Base-by-base conservation (phyloP, 1,139 yeast genomes). In the Zygosaccharomyces sapae region DNA sequence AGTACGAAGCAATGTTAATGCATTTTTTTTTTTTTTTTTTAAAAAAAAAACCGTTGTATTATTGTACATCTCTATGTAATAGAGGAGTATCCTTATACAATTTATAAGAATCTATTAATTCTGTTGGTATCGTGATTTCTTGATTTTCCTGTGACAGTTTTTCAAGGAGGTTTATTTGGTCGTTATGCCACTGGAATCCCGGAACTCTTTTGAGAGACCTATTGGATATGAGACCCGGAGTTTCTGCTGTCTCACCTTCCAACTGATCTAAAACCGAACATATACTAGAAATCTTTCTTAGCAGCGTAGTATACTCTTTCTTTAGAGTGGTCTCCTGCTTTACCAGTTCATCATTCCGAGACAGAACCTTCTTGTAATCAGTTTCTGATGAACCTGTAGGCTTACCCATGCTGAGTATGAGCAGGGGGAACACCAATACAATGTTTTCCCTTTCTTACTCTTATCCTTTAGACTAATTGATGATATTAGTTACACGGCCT, bases 221-320 rank as follows among this genome's bases (percentile, higher is more conserved):
- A 10, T 53, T 53, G 1, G 64, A 55, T 25, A 59, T 51, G 20
- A 47, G 30, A 19, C 33, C 36, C 1, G 55, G 52, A 12, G 13
- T 39, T 13, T 51, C 50, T 1, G 50, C 41, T 2, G 38, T 36
- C 2, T 49, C 47, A 3, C 50, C 35, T 9, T 59, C 66, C 19
- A 60, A 38, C 20, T 55, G 51, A 36, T 53, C 55, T 29, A 65
- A 43, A 10, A 61, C 58, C 6, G 57, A 37, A n/a, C 52, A 46
- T 4, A 64, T 41, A 47, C 66, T 61, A 3, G 63, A 57, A n/a
- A 58, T 50, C 46, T 65, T 65, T 40, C 68, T 55, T 33, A 62
- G 51, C 24, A 65, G 44, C 1, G 66, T 62, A 4, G 67, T 62
- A 30, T 61, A 63, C 36, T 62, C 67, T 41, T 58, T 60, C 46